Conservation (phyloP, 2,329 filamentous ascomycete species). For the Phaeosphaeriaceae sp. region DNA sequence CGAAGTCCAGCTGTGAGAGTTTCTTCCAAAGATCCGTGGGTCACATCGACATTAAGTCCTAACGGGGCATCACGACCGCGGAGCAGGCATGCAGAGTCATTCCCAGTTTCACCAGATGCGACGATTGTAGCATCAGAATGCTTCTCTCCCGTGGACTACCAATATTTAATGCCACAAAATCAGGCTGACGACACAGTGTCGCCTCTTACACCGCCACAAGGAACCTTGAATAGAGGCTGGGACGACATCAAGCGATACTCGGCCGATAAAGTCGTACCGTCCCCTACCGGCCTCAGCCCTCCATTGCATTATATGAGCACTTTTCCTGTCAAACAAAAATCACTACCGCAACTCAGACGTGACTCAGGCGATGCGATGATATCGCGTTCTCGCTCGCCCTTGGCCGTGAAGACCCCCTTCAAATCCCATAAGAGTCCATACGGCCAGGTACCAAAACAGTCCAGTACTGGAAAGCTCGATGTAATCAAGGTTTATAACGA, state of each 20-base stretch:
- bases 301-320: constrained; percentile 13
- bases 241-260: constrained; percentile 36
- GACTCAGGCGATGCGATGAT: constrained; percentile 24
- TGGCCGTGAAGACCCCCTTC: constrained; percentile 28
- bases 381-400: constrained; percentile 23
- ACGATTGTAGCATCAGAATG: constrained; percentile 1
- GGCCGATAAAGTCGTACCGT: constrained; percentile 4
- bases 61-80: not conserved
- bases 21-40: constrained; percentile 1
- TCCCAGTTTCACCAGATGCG: constrained; percentile 6
- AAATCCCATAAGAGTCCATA: constrained; percentile 16
- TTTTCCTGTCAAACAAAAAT: constrained; percentile 21
- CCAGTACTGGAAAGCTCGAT: constrained; percentile 14
- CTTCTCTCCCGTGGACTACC: constrained; percentile 2
- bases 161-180: constrained; percentile 1
- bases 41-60: not conserved
- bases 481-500: constrained; percentile 13
- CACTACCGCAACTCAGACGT: constrained; percentile 17
- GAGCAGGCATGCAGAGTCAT: constrained; percentile 2
- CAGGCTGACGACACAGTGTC: not conserved
- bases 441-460: constrained; percentile 26
- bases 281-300: constrained; percentile 4
- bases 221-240: constrained; percentile 31
- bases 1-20: not conserved
- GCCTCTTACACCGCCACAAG: constrained; percentile 2